Evolutionary conservation across 768 basidiomycete genomes (phyloP).

Genomic region (Rhodotorula paludigena): DNA sequence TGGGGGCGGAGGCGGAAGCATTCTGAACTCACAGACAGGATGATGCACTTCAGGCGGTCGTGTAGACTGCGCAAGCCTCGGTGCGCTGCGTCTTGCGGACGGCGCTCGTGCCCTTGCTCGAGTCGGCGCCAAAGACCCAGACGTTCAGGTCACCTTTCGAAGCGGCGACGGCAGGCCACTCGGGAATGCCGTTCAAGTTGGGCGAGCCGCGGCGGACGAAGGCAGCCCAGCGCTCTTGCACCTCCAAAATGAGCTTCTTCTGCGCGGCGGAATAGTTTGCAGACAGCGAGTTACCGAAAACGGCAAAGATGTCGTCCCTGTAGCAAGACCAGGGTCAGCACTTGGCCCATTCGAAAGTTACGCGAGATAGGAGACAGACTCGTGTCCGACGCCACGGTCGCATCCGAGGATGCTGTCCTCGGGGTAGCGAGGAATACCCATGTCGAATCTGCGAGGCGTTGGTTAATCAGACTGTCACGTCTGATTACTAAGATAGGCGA

Average conservation of each 20-base stretch:
- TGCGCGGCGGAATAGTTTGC: conserved; percentile 52
- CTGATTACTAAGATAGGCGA: too few relatives aligned
- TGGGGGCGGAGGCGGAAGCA: too few relatives aligned
- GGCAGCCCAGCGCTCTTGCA: conserved; percentile 64
- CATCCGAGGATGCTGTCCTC: neutral
- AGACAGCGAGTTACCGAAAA: conserved; percentile 52
- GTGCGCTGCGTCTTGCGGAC: neutral
- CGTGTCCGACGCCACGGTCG: conserved; percentile 24
- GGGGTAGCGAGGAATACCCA: conserved; percentile 2
- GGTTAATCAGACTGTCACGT: neutral
- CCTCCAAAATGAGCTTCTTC: conserved; percentile 56
- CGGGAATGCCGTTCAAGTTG: conserved; percentile 48
- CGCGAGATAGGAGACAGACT: neutral
- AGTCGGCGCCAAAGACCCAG: conserved; percentile 54
- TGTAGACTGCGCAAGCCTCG: too few relatives aligned
- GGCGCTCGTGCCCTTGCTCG: neutral
- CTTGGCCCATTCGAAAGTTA: too few relatives aligned
- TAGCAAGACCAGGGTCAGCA: neutral
- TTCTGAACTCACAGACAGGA: too few relatives aligned
- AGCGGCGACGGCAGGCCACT: conserved; percentile 55
- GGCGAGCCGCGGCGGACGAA: conserved; percentile 64
- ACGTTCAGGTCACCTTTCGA: conserved; percentile 57
- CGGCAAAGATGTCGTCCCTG: conserved; percentile 69
- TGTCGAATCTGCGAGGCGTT: conserved; percentile 8
- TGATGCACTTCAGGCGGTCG: neutral